These are phyloP conservation scores for Linanthus parryae DNA, from an alignment of 148 eudicot genomes.

Conservation along the genomic window DNA sequence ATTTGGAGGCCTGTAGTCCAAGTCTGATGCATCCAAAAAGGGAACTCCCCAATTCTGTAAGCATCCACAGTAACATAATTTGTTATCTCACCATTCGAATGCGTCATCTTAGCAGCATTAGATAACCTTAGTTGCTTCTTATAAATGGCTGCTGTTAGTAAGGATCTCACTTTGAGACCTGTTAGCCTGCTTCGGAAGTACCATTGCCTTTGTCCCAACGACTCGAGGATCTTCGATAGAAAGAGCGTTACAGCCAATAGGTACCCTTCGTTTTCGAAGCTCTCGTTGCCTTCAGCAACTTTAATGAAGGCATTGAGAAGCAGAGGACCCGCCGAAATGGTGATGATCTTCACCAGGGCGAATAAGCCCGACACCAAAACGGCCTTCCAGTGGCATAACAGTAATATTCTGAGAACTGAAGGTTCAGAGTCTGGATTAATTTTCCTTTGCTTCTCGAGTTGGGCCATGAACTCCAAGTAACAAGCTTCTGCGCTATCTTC, in stretches of 20 bases:
- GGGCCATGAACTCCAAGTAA: constrained; percentile 41
- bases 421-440: constrained; percentile 32
- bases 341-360: constrained; percentile 63
- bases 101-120: constrained; percentile 58
- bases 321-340: constrained; percentile 72
- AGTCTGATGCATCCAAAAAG: constrained; percentile 64
- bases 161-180: constrained; percentile 66
- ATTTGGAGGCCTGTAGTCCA: constrained; percentile 58
- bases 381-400: constrained; percentile 62
- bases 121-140: constrained; percentile 64
- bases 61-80: constrained; percentile 66
- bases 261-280: constrained; percentile 58
- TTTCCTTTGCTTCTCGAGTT: constrained; percentile 33
- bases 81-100: constrained; percentile 75
- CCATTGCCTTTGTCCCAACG: constrained; percentile 83
- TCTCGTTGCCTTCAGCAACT: constrained; percentile 71
- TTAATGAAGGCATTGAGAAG: constrained; percentile 79
- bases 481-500: constrained; percentile 67
- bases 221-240: constrained; percentile 52
- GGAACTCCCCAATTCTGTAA: constrained; percentile 75
- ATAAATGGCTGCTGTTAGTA: constrained; percentile 75
- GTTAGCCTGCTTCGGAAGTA: constrained; percentile 52
- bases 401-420: constrained; percentile 54
- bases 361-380: constrained; percentile 72
- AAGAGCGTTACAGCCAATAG: constrained; percentile 55